A percentile compares a stretch with the other conserved stretches of the same genome.
Evolutionary conservation across 192 early-diverging fungal genomes (phyloP).

Genomic region (Backusella australiensis): DNA sequence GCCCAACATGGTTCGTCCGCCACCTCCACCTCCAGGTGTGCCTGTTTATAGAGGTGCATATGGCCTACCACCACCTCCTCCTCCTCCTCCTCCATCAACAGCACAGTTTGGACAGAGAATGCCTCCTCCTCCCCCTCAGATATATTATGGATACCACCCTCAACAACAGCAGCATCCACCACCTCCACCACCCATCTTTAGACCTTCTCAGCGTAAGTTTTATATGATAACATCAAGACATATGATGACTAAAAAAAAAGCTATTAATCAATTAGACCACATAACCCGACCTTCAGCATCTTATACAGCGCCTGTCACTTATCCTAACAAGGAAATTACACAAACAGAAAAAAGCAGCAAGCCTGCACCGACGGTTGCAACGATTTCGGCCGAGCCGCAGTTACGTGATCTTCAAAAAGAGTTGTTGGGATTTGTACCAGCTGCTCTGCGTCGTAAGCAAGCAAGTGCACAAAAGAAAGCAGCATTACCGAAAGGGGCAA

Average conservation of each 20-base stretch:
- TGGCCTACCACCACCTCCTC: constrained; percentile 11
- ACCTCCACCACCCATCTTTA: constrained; percentile 14
- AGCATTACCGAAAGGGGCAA: constrained; percentile 46
- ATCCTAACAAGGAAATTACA: background rate
- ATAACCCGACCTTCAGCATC: background rate
- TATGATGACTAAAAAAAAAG: background rate
- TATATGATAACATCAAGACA: background rate
- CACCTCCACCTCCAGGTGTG: constrained; percentile 11
- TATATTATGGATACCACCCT: background rate
- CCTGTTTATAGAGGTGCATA: background rate
- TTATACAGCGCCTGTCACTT: background rate
- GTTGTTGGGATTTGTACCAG: constrained; percentile 68
- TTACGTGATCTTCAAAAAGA: constrained; percentile 83
- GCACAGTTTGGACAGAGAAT: constrained; percentile 15
- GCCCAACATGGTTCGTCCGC: constrained; percentile 13
- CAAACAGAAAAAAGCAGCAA: background rate
- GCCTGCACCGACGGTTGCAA: constrained; percentile 24
- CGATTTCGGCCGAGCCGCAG: constrained; percentile 74
- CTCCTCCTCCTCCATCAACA: constrained; percentile 14
- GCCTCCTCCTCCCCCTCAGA: constrained; percentile 18
- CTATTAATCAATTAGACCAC: background rate
- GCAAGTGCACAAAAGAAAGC: constrained; percentile 29
- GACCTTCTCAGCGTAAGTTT: constrained; percentile 5
- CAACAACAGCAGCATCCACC: constrained; percentile 4
- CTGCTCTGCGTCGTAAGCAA: constrained; percentile 56